Evolutionary conservation across 2,329 filamentous ascomycete species (phyloP).

Genomic region (Botryotinia narcissicola): DNA sequence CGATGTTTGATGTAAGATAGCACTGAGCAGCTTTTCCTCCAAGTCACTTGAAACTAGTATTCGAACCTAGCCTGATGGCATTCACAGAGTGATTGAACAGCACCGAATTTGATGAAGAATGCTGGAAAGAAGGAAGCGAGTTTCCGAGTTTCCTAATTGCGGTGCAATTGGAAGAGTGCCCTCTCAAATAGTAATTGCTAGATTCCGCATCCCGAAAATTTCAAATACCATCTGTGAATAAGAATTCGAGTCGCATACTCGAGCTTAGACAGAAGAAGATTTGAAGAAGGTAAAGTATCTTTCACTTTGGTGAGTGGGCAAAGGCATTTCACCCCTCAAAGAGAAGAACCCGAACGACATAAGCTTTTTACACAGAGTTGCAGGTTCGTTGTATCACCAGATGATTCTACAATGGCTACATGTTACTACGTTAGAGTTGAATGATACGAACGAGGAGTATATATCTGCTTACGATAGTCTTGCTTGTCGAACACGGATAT

Average conservation of each 20-base stretch:
- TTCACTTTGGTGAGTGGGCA: background rate
- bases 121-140: background rate
- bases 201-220: background rate
- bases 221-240: background rate
- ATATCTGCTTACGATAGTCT: background rate
- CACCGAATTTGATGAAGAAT: background rate
- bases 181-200: background rate
- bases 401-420: background rate
- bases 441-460: background rate
- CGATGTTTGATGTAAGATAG: background rate
- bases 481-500: background rate
- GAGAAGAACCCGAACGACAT: background rate
- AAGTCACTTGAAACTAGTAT: too few species aligned
- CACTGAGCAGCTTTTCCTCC: background rate
- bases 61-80: background rate
- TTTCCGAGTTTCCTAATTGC: too few species aligned
- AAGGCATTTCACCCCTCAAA: background rate
- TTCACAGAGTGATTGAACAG: background rate
- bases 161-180: too few species aligned
- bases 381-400: background rate
- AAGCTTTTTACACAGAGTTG: background rate
- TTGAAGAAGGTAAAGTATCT: too few species aligned
- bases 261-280: background rate
- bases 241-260: background rate
- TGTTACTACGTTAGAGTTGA: background rate